Evolutionary conservation across 2,329 filamentous ascomycete species (phyloP).

Genomic region (Onygena corvina): DNA sequence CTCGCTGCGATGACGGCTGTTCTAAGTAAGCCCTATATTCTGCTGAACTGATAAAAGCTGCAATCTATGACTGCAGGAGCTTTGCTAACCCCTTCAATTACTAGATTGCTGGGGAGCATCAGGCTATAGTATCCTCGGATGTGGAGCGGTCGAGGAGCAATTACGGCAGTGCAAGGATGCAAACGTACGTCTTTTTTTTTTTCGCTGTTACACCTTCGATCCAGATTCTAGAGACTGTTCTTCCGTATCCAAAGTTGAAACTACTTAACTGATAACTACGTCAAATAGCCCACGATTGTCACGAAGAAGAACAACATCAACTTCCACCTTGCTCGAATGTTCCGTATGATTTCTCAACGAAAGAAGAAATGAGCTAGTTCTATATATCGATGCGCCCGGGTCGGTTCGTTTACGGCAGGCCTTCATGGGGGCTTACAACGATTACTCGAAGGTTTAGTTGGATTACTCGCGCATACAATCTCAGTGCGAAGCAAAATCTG

Average conservation of each 20-base stretch:
- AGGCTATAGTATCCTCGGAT: constrained; percentile 43
- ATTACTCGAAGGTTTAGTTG: too few relatives aligned
- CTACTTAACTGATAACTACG: background rate
- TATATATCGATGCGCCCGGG: background rate
- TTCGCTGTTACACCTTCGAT: background rate
- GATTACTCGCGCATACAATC: too few relatives aligned
- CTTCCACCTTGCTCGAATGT: constrained; percentile 72
- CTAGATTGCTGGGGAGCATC: constrained; percentile 38
- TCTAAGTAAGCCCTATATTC: constrained; percentile 40
- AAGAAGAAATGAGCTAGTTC: constrained; percentile 43
- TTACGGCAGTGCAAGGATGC: constrained; percentile 66
- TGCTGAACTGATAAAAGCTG: background rate
- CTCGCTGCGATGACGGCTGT: constrained; percentile 54
- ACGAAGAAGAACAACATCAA: constrained; percentile 72
- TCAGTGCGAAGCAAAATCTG: background rate
- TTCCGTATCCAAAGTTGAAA: background rate
- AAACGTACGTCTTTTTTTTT: constrained; percentile 40
- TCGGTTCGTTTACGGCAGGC: background rate
- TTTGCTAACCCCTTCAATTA: background rate
- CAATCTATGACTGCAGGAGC: background rate
- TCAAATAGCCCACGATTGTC: constrained; percentile 41
- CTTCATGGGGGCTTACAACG: too few relatives aligned
- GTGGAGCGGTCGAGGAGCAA: constrained; percentile 48
- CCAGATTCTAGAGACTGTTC: background rate
- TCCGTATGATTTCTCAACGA: constrained; percentile 59